Base-by-base conservation (phyloP, 306 rosid genomes). In the Calophaca sinica region DNA sequence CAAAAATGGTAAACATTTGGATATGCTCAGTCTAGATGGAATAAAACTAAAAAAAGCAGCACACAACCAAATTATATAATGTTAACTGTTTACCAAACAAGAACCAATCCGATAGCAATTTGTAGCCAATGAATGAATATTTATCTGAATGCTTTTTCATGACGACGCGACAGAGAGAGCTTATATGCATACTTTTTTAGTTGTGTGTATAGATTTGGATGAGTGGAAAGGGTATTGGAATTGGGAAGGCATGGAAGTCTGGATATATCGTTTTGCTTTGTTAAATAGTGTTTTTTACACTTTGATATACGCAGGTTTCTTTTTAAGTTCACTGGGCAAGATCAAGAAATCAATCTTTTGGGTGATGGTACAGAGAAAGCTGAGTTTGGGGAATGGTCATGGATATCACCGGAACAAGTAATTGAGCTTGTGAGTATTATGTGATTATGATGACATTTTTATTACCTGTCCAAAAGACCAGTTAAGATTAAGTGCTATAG, bases 311-410 rank as follows among this genome's bases (percentile, higher is more conserved):
- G 7, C 83, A 94, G 98, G 98, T 87, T 90, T 83, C 96, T 94
- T 62, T 74, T 94, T 6, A 85, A 81, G 77, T 85, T 94, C 63
- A 90, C 88, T 2, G 98, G 97, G 60, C 86, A 84, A 62, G 96
- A 88, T 51, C 86, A 87, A 81, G 97, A 94, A 80, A 80, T 94
- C 73, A 91, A 94, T 87, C 96, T 94, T 75, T 81, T 88, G 80
- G 98, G 98, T 46, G 97, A 94, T 82, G 98, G 97, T 33, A 89
- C 93, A 2, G 97, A 85, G 85, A 94, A 90, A 81, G 73, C 97
- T 33, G 98, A 91, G 90, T 94, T 94, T 73, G 98, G 98, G 10
- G 80, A 94, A 55, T 94, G 97, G 98, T 83, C 91, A 33, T 94
- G 98, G 98, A 73, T 88, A 58, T 74, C 96, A 36, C 79, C 96